A percentile compares a stretch with the other conserved stretches of the same genome.
phyloP scores from a whole-genome alignment of 306 rosid species.

The Cyamopsis tetragonoloba region DNA sequence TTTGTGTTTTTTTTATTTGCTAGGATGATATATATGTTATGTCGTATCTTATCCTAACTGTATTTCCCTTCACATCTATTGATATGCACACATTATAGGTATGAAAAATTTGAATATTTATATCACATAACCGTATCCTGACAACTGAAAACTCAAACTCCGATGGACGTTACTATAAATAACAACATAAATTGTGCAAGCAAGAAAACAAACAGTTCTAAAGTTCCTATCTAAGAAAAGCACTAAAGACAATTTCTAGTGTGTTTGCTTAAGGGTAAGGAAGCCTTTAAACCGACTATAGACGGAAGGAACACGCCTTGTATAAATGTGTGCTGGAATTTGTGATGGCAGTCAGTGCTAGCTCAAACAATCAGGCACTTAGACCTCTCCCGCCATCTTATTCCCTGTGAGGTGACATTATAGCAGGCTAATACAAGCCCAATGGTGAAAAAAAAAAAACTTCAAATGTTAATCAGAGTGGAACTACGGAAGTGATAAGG shows the following conservation, averaged over 20 bases:
- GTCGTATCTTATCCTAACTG: neutral
- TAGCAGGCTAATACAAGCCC: neutral
- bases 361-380: no score
- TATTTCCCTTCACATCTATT: neutral
- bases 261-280: no score
- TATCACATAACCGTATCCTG: neutral
- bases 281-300: no score
- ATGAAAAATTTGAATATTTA: neutral
- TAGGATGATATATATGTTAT: neutral
- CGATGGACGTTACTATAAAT: constrained; percentile 9
- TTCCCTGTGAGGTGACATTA: neutral
- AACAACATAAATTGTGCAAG: constrained; percentile 7
- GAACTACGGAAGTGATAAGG: neutral
- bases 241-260: neutral
- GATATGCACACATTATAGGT: neutral
- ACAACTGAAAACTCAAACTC: neutral
- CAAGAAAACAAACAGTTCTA: neutral
- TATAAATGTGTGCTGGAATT: no score
- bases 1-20: neutral
- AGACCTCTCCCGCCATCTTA: constrained; percentile 18
- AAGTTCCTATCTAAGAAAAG: neutral
- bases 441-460: no score
- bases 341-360: no score
- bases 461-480: neutral
- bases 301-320: no score